Conservation (phyloP, 371 early-diverging fungal genomes). For the Syncephalastrum contaminatum region DNA sequence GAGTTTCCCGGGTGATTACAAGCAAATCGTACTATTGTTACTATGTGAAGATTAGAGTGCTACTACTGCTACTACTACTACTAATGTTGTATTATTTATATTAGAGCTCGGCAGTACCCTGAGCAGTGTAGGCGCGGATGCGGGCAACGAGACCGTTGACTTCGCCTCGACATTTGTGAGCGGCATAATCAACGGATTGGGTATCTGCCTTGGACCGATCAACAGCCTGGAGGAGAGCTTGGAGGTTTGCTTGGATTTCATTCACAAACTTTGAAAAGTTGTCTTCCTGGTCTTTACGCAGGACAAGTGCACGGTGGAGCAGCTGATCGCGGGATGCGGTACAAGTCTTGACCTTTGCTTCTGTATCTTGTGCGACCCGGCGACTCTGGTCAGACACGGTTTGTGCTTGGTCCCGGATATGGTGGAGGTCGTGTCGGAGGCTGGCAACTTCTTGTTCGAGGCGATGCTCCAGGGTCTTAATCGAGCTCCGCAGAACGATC, state of each 20-base stretch:
- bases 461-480: slow-evolving; percentile 24
- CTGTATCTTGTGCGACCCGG: slow-evolving; percentile 9
- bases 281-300: slow-evolving; percentile 16
- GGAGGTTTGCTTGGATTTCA: slow-evolving; percentile 24
- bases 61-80: slow-evolving; percentile 1
- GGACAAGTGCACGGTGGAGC: slow-evolving; percentile 3
- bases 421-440: slow-evolving; percentile 22
- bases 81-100: slow-evolving; percentile 1
- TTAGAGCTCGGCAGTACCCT: slow-evolving; percentile 9
- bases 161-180: slow-evolving; percentile 37
- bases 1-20: too few species aligned
- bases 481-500: slow-evolving; percentile 21
- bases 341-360: slow-evolving; percentile 10
- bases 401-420: slow-evolving; percentile 18
- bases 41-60: background rate
- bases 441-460: slow-evolving; percentile 30
- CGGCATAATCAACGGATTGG: slow-evolving; percentile 27
- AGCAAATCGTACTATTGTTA: background rate
- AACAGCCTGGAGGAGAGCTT: slow-evolving; percentile 16
- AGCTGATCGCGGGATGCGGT: slow-evolving; percentile 9
- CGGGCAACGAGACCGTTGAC: slow-evolving; percentile 36
- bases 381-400: slow-evolving; percentile 20
- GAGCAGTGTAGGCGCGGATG: slow-evolving; percentile 38
- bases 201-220: slow-evolving; percentile 11
- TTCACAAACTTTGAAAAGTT: slow-evolving; percentile 24